Evolutionary conservation across 495 filamentous ascomycete species (phyloP).

Genomic region (Bryoglossum gracile): DNA sequence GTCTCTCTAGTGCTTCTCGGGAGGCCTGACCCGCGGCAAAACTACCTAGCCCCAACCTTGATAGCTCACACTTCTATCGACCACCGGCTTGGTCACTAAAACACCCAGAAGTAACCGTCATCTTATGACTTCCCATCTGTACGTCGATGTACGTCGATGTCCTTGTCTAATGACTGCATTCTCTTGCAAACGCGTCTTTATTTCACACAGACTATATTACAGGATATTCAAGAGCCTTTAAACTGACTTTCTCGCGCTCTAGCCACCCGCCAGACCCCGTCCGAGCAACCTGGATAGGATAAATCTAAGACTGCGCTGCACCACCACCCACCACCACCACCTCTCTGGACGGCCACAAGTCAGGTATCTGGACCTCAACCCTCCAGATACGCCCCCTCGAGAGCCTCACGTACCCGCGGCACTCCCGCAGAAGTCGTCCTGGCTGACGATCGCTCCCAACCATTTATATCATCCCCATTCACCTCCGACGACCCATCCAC

Average conservation of each 20-base stretch:
- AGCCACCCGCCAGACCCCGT: not conserved
- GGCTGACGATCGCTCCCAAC: constrained; percentile 37
- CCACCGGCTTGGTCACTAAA: no score
- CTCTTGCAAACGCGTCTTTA: no score
- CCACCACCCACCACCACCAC: not conserved
- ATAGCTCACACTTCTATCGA: constrained; percentile 2
- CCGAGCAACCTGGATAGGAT: constrained; percentile 7
- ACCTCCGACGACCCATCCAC: constrained; percentile 38
- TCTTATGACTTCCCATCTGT: no score
- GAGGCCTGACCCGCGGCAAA: constrained; percentile 5
- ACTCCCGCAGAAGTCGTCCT: constrained; percentile 35
- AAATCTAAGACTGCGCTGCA: no score
- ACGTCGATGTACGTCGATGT: no score
- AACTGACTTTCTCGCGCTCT: constrained; percentile 3
- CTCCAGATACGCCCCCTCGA: constrained; percentile 8
- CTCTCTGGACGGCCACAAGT: constrained; percentile 3
- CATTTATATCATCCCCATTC: constrained; percentile 24
- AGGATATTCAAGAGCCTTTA: constrained; percentile 5
- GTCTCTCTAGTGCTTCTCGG: not conserved
- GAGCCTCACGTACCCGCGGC: constrained; percentile 17
- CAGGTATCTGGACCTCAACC: not conserved
- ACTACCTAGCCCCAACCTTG: constrained; percentile 3
- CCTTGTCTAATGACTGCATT: no score
- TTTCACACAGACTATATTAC: not conserved
- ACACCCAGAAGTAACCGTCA: no score